Percentiles rank a stretch among this genome's conserved stretches.
Conservation (phyloP, 2,329 filamentous ascomycete species). For the Scytalidium lignicola region DNA sequence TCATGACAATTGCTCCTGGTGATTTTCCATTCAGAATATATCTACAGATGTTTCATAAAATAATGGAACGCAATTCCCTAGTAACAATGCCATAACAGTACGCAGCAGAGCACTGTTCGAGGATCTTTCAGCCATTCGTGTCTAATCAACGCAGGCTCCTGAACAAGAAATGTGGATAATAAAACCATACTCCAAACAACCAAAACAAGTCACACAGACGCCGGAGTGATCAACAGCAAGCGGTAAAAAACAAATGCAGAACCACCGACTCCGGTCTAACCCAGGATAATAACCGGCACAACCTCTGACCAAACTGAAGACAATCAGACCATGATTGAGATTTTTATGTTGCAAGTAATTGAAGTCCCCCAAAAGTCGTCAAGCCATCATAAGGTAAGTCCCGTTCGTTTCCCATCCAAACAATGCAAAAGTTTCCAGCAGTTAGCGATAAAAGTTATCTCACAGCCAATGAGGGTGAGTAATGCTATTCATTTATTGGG, state of each 20-base stretch:
- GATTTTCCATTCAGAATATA: constrained; percentile 9
- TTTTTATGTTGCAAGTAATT: constrained; percentile 11
- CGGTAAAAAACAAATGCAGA: constrained; percentile 19
- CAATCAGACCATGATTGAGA: constrained; percentile 12
- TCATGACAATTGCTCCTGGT: background rate
- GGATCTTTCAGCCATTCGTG: background rate
- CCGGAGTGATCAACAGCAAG: constrained; percentile 15
- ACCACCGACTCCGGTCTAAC: constrained; percentile 7
- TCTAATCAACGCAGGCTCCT: background rate
- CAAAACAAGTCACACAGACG: constrained; percentile 17
- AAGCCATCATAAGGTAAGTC: constrained; percentile 23
- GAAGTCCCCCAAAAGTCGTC: constrained; percentile 17
- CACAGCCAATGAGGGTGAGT: constrained; percentile 18
- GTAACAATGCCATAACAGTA: background rate
- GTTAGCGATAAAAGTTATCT: constrained; percentile 21
- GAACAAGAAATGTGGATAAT: constrained; percentile 2
- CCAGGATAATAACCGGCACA: constrained; percentile 6
- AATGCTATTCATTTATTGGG: constrained; percentile 17
- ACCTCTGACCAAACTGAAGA: constrained; percentile 12
- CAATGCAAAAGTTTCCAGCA: constrained; percentile 27
- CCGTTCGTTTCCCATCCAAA: constrained; percentile 29
- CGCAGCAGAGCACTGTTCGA: background rate
- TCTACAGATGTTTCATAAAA: constrained; percentile 14
- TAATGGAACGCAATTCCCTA: background rate
- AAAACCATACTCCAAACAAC: constrained; percentile 21